phyloP scores from a whole-genome alignment of 805 yeast species.

The Candida hispaniensis region DNA sequence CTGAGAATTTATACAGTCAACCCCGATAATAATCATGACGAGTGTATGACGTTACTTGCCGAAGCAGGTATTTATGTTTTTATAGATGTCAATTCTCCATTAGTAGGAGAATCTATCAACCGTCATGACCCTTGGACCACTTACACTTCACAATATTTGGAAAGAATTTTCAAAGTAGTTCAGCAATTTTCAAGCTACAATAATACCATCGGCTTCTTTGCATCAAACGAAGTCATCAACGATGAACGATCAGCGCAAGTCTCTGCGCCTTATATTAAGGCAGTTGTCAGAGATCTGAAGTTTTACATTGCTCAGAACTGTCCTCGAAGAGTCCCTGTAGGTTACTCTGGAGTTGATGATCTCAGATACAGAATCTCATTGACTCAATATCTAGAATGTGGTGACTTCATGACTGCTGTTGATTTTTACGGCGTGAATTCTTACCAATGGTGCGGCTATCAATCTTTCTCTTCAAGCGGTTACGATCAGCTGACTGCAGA shows the following conservation, averaged over 20 bases:
- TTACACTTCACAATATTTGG: conserved; percentile 74
- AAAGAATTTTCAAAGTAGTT: conserved; percentile 79
- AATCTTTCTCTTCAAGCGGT: conserved; percentile 61
- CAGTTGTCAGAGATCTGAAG: conserved; percentile 86
- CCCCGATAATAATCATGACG: conserved; percentile 59
- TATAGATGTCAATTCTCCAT: conserved; percentile 84
- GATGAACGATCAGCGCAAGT: conserved; percentile 47
- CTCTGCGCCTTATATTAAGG: conserved; percentile 90
- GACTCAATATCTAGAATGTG: conserved; percentile 83
- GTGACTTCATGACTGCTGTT: conserved; percentile 55
- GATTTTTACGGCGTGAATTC: conserved; percentile 92
- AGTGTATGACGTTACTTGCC: conserved; percentile 61
- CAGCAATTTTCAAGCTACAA: conserved; percentile 69
- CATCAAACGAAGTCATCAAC: conserved; percentile 94
- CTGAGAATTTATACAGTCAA: conserved; percentile 82
- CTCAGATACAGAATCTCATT: conserved; percentile 57
- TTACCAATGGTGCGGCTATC: conserved; percentile 88
- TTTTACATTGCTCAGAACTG: conserved; percentile 48
- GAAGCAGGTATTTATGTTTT: conserved; percentile 88
- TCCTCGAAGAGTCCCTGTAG: conserved; percentile 75
- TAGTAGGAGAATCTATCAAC: conserved; percentile 46
- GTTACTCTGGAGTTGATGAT: conserved; percentile 90
- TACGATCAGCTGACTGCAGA: conserved; percentile 56
- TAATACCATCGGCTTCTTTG: conserved; percentile 85
- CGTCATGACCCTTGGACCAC: conserved; percentile 61